Evolutionary conservation across 306 rosid genomes (phyloP).

Genomic region (Gynostemma pentaphyllum): DNA sequence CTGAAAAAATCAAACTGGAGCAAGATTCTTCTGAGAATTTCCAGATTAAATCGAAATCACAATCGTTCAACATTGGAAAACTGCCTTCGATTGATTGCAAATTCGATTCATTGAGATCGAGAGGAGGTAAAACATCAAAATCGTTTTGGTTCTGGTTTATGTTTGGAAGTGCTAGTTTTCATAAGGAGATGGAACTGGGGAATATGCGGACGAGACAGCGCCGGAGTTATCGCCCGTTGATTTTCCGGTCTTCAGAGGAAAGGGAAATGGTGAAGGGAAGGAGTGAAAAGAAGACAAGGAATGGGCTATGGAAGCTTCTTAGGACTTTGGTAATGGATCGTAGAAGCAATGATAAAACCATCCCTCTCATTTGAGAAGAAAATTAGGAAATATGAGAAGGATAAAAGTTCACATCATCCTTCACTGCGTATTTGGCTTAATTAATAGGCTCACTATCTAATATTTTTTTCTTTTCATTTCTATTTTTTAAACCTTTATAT

Average conservation of each 20-base stretch:
- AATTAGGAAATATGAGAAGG: no score
- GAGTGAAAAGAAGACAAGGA: constrained; percentile 1
- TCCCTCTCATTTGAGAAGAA: not conserved
- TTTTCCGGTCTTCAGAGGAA: constrained; percentile 19
- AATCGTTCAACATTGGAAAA: not conserved
- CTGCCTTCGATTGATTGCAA: not conserved
- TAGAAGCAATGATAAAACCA: constrained; percentile 15
- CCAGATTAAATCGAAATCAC: constrained; percentile 12
- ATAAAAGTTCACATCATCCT: no score
- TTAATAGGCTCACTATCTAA: no score
- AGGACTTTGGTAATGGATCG: constrained; percentile 25
- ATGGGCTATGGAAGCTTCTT: constrained; percentile 32
- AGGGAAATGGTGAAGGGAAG: constrained; percentile 5
- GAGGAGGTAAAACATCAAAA: constrained; percentile 18
- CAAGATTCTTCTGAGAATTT: not conserved
- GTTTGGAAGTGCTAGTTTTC: constrained; percentile 45
- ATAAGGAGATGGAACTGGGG: constrained; percentile 45
- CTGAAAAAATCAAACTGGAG: not conserved
- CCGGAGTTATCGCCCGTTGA: constrained; percentile 15
- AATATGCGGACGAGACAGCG: constrained; percentile 55
- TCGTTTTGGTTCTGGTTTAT: constrained; percentile 50
- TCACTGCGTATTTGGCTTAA: no score
- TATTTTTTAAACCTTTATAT: no score
- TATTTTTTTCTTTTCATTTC: no score
- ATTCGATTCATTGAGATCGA: not conserved